These are phyloP conservation scores for Gamarada debralockiae DNA, from an alignment of 495 filamentous ascomycete genomes.

Conservation along the genomic window DNA sequence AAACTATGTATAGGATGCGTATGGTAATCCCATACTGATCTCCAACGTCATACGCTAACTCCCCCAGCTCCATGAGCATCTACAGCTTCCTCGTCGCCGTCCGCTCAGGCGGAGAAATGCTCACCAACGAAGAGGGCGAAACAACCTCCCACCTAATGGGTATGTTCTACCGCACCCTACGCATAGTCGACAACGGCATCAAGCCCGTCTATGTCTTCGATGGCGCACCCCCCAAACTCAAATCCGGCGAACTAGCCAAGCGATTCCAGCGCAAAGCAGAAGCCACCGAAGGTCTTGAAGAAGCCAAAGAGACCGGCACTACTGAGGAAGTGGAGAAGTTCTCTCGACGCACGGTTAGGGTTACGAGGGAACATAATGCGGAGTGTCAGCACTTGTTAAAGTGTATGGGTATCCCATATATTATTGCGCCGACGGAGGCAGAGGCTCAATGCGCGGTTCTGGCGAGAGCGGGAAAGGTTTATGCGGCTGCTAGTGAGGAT, in stretches of 20 bases:
- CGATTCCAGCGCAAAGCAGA: slow-evolving; percentile 88
- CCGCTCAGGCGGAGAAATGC: slow-evolving; percentile 90
- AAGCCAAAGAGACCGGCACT: slow-evolving; percentile 95
- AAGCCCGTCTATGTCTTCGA: slow-evolving; percentile 98
- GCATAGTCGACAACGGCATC: slow-evolving; percentile 98
- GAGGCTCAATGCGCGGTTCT: slow-evolving; percentile 95
- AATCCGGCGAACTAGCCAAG: slow-evolving; percentile 92
- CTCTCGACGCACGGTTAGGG: slow-evolving; percentile 86
- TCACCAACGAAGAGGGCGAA: slow-evolving; percentile 89
- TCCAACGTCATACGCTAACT: slow-evolving; percentile 23
- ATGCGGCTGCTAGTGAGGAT: slow-evolving; percentile 93
- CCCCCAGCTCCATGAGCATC: slow-evolving; percentile 87
- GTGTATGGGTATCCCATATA: slow-evolving; percentile 94
- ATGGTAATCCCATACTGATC: slow-evolving; percentile 31
- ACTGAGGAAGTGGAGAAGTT: slow-evolving; percentile 98
- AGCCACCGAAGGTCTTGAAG: slow-evolving; percentile 81
- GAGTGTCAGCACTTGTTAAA: slow-evolving; percentile 89
- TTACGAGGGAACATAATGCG: slow-evolving; percentile 93
- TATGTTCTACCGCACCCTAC: slow-evolving; percentile 97
- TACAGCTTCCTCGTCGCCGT: slow-evolving; percentile 98
- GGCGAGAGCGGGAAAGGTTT: slow-evolving; percentile 90
- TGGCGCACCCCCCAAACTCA: slow-evolving; percentile 92
- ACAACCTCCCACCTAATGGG: slow-evolving; percentile 98
- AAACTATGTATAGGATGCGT: slow-evolving; percentile 69
- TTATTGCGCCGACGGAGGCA: slow-evolving; percentile 92